Percentiles rank a stretch among this genome's conserved stretches.
Conservation (phyloP, 2,329 filamentous ascomycete species). For the Neoascochyta sp. region DNA sequence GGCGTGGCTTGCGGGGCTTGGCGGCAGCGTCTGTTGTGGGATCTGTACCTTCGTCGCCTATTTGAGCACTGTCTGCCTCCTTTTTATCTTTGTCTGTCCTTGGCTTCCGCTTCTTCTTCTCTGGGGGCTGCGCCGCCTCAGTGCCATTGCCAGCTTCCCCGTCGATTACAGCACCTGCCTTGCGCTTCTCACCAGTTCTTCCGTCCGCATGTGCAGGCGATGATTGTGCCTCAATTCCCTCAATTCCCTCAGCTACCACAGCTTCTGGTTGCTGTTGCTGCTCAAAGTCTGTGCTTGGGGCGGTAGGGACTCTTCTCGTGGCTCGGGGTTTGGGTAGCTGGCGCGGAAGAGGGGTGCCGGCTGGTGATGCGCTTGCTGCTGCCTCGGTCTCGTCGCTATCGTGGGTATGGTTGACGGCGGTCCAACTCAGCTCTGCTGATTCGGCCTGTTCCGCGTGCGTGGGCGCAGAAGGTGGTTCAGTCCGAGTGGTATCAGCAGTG, state of each 20-base stretch:
- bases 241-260: constrained; percentile 8
- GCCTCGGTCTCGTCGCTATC: constrained; percentile 9
- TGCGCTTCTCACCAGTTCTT: constrained; percentile 20
- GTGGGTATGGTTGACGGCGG: constrained; percentile 26
- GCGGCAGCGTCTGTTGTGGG: constrained; percentile 9
- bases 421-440: constrained; percentile 13
- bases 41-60: constrained; percentile 9
- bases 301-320: constrained; percentile 3
- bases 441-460: no score
- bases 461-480: background rate
- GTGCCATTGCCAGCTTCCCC: constrained; percentile 12
- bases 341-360: no score
- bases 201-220: constrained; percentile 9
- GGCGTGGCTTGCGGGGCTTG: constrained; percentile 15
- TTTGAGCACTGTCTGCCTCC: constrained; percentile 5
- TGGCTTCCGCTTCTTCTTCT: constrained; percentile 30
- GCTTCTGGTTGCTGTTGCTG: constrained; percentile 5
- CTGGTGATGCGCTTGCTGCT: no score
- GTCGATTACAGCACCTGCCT: constrained; percentile 6
- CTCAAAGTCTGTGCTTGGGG: constrained; percentile 3
- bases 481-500: background rate
- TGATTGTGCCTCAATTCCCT: constrained; percentile 11
- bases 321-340: constrained; percentile 12
- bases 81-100: constrained; percentile 22
- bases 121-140: constrained; percentile 7